Evolutionary conservation across 768 basidiomycete species (phyloP).

Genomic region (Antrodiella citrinella): DNA sequence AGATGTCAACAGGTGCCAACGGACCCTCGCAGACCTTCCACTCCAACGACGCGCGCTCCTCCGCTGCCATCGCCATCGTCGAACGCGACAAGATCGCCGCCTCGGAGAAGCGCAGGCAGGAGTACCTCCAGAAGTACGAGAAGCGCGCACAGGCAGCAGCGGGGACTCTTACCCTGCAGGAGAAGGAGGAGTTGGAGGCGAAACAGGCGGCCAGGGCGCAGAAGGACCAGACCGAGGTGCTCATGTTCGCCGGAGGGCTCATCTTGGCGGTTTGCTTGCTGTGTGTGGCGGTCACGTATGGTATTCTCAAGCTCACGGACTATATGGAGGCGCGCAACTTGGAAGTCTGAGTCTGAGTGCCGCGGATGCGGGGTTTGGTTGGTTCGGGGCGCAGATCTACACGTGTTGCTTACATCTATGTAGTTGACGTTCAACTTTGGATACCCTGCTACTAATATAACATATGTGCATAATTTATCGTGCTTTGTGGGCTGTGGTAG

Average conservation of each 20-base stretch:
- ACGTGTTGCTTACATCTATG: too few species aligned
- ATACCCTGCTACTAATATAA: too few species aligned
- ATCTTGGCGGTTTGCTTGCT: background rate
- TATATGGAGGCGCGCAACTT: background rate
- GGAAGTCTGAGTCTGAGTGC: background rate
- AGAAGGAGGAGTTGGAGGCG: background rate
- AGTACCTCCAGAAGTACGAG: background rate
- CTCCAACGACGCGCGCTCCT: constrained; percentile 47
- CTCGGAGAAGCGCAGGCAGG: constrained; percentile 23
- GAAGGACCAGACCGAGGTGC: background rate
- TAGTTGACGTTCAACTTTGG: too few species aligned
- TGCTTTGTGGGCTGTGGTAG: background rate
- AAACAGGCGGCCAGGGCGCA: background rate
- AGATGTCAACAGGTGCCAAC: constrained; percentile 16
- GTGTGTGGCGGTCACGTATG: constrained; percentile 1
- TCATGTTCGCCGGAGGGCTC: background rate
- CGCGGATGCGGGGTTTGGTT: too few species aligned
- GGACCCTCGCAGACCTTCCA: constrained; percentile 27
- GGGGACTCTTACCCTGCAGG: background rate
- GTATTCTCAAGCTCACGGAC: background rate
- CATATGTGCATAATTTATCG: background rate
- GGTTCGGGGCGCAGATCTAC: too few species aligned
- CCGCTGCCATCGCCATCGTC: constrained; percentile 38
- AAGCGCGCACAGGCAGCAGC: background rate
- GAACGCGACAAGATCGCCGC: constrained; percentile 28